A percentile compares a stretch with the other conserved stretches of the same genome.
These are phyloP conservation scores for Tetragonia tetragonoides DNA, from an alignment of 148 eudicot species.

Conservation along the genomic window DNA sequence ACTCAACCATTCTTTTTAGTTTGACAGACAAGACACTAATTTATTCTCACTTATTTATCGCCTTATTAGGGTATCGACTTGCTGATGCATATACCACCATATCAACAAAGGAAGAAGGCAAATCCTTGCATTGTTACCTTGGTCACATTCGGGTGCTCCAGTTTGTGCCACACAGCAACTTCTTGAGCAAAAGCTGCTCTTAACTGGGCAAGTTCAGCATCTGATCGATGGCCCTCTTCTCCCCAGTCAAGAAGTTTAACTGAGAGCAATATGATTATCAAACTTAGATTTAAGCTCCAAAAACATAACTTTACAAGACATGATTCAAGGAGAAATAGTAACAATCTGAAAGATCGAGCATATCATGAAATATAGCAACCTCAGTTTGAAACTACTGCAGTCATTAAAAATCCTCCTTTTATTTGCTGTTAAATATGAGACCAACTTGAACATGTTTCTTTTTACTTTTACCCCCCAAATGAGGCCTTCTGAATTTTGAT, in stretches of 20 bases:
- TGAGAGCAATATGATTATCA: slow-evolving; percentile 27
- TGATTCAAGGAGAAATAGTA: neutral
- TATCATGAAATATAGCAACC: neutral
- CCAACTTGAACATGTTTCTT: neutral
- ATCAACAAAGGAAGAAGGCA: neutral
- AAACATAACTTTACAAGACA: neutral
- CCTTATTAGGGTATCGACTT: neutral
- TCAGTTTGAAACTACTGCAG: neutral
- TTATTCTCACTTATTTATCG: neutral
- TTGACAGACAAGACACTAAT: neutral
- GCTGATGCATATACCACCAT: neutral
- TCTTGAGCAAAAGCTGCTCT: slow-evolving; percentile 86
- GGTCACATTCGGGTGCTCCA: slow-evolving; percentile 90
- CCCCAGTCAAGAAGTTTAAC: slow-evolving; percentile 96
- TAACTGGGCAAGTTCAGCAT: slow-evolving; percentile 66
- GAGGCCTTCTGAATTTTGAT: neutral
- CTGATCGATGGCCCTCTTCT: slow-evolving; percentile 84
- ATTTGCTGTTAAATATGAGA: neutral
- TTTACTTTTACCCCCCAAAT: neutral
- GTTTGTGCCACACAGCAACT: slow-evolving; percentile 88
- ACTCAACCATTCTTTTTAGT: neutral
- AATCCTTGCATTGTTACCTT: slow-evolving; percentile 45
- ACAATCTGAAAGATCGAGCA: neutral
- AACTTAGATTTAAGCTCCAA: neutral
- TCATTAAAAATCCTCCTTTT: neutral